Base-by-base conservation (phyloP, 495 filamentous ascomycete genomes). In the Penicillium cosmopolitanum region DNA sequence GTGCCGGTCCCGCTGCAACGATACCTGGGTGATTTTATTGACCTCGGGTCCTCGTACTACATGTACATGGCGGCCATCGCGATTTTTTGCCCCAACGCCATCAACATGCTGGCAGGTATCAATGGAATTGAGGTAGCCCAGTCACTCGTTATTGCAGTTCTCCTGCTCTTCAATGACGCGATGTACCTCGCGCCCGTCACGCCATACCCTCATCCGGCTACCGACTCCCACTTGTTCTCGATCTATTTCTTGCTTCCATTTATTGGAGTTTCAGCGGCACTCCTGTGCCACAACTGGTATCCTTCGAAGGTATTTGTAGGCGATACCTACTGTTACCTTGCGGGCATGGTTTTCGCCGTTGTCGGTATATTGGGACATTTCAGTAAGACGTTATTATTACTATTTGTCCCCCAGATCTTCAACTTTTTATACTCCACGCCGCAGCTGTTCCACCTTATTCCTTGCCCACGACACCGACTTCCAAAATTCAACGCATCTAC, bases 311-410 rank as follows among this genome's bases (percentile, higher is more conserved):
- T 97, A 2, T 99, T 99, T 67, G 94, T 97, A 1, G 95, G 95
- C 23, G 95, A 99, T 69, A 99, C 95, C 16, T 99, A 98, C 78
- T 99, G 95, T 81, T 99, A 99, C 73, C 96, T 99, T 66, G 94
- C 95, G 0, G 95, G 95, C 57, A 99, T 98, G 93, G 91, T 97
- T 11, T 98, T 99, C 67, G 96, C 93, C 16, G 93, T 97, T 54
- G 95, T 98, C 58, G 92, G 91, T 50, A 97, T 99, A 58, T 79
- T 97, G 21, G 95, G 95, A 1, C 95, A 99, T 75, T 99, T 99
- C 74, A 93, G 89, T 80, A 99, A 99, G 78, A 99, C 95, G 18
- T 79, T 99, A 43, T 83, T 97, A 38, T 81, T 98, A 51, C 79
- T 98, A 1, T 89, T 99, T 63, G 82, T 98, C 13, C 95, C 95